Evolutionary conservation across 2,329 filamentous ascomycete genomes (phyloP), one percentile per base, ranked within the genome.

Genomic region (Colletotrichum cereale): DNA sequence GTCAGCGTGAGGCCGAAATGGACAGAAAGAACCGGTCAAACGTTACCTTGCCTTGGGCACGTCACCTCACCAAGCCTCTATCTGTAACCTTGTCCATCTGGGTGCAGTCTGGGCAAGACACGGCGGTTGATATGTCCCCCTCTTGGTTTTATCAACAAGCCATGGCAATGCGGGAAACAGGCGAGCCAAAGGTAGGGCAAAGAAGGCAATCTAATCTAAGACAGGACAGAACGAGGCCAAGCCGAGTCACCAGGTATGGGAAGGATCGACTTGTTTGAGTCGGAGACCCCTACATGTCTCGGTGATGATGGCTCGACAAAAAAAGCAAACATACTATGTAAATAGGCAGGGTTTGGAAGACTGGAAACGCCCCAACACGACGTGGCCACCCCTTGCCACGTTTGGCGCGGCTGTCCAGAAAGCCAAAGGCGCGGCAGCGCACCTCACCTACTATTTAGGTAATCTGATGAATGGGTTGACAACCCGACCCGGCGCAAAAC

Each of bases 191-290:
- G 26, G 34, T 8, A 40, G 16, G 31, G 44, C 34, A 10, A 52
- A 36, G n/a, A n/a, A 62, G 55, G 18, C 55, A 16, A 62, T 38
- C 12, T 24, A 5, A 62, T 26, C 12, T n/a, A 70, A 70, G 62
- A 66, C 47, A 66, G 65, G 21, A 56, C 50, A 55, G 56, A 61
- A 70, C 63, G 47, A 70, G 48, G 60, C 62, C 36, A 38, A 36
- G 66, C 36, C 31, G 40, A 21, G 16, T 5, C n/a, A 26, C n/a
- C 34, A 55, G 36, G 40, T 40, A 2, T 14, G 16, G 24, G 36
- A 40, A 40, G 5, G 18, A n/a, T 50, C 42, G 5, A 44, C 31
- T 52, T 42, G 26, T 24, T 24, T 16, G 24, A 18, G 14, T 55
- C 16, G 50, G 50, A 31, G 31, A 2, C 29, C 50, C 50, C 50